A percentile compares a stretch with the other conserved stretches of the same genome.
Conservation (phyloP, 108 stramenopile species). For the Cyclotella cryptica region DNA sequence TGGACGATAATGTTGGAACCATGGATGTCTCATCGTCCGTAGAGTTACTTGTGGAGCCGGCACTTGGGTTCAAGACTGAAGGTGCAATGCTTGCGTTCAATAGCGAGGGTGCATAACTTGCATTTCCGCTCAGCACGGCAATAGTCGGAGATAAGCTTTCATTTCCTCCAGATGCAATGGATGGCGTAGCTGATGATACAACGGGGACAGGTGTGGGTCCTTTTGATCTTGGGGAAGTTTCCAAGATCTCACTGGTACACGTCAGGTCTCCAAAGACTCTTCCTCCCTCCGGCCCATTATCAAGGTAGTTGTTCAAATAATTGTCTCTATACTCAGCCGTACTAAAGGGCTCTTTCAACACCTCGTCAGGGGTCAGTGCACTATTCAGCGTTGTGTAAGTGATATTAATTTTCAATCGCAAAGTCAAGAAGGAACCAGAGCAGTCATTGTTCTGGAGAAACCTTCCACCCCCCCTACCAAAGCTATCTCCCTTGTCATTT, state of each 20-base stretch:
- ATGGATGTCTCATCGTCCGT: too few species aligned
- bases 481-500: neutral
- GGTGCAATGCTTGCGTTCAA: too few species aligned
- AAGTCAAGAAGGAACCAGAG: slow-evolving; percentile 18
- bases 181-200: slow-evolving; percentile 7
- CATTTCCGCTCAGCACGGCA: neutral
- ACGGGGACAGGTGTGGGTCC: neutral
- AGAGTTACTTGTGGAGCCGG: too few species aligned
- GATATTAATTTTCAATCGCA: slow-evolving; percentile 8
- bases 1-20: too few species aligned
- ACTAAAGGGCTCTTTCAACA: slow-evolving; percentile 24
- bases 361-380: slow-evolving; percentile 3
- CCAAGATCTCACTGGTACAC: slow-evolving; percentile 23
- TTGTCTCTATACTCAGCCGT: slow-evolving; percentile 18
- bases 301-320: slow-evolving; percentile 35
- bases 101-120: too few species aligned
- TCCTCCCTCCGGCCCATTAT: neutral
- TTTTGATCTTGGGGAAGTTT: neutral
- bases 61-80: too few species aligned
- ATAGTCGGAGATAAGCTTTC: neutral
- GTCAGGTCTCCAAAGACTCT: slow-evolving; percentile 27
- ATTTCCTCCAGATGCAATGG: neutral
- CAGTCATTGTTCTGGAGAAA: slow-evolving; percentile 12
- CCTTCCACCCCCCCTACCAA: neutral
- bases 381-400: slow-evolving; percentile 7